Conservation (phyloP, 345 rosid genomes). For the Dipteronia dyeriana region DNA sequence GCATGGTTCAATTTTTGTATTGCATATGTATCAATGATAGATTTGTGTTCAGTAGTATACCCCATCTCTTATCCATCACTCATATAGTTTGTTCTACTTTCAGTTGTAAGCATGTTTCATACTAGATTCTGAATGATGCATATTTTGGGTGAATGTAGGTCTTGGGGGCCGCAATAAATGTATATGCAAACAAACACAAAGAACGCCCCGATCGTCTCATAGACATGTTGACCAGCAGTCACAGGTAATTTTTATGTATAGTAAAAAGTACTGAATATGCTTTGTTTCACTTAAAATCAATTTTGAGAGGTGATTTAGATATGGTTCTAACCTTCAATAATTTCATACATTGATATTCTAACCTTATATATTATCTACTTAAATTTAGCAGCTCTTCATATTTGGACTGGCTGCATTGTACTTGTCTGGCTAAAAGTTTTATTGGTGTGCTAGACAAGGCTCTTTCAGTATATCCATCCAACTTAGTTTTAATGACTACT, state of each 20-base stretch:
- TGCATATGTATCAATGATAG: neutral
- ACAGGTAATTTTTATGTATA: constrained; percentile 53
- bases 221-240: constrained; percentile 96
- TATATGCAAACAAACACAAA: constrained; percentile 94
- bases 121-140: constrained; percentile 7
- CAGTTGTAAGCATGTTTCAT: constrained; percentile 8
- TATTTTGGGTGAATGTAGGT: constrained; percentile 54
- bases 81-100: neutral
- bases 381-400: neutral
- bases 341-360: neutral
- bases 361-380: neutral
- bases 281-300: neutral
- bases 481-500: neutral
- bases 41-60: neutral
- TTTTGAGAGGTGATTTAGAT: neutral
- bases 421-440: neutral
- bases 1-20: neutral
- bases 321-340: neutral
- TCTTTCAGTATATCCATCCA: neutral
- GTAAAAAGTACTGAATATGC: neutral
- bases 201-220: constrained; percentile 97
- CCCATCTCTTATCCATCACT: neutral
- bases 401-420: neutral
- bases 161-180: constrained; percentile 92
- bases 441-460: neutral